Conservation (phyloP, 306 rosid species). For the Heteromeles arbutifolia region DNA sequence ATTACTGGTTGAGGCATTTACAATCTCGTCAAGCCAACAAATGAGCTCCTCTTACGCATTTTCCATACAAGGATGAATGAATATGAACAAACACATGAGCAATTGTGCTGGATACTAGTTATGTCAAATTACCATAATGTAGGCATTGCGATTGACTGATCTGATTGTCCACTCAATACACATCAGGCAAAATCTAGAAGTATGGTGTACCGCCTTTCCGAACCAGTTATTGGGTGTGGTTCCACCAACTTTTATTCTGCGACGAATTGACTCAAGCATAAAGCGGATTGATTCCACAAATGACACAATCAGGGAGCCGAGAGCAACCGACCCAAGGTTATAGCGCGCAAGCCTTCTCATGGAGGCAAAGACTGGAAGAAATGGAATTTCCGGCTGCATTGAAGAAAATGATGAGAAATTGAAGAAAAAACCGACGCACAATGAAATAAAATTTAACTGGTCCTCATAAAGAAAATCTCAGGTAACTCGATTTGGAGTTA, state of each 20-base stretch:
- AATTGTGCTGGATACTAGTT: neutral
- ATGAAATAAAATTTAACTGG: neutral
- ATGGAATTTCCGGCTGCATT: constrained; percentile 86
- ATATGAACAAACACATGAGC: neutral
- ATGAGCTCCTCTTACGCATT: neutral
- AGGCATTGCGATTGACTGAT: constrained; percentile 92
- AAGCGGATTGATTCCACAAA: constrained; percentile 87
- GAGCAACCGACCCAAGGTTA: constrained; percentile 85
- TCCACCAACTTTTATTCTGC: constrained; percentile 60
- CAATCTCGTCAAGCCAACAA: neutral
- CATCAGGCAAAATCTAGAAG: constrained; percentile 55
- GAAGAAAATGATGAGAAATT: constrained; percentile 5
- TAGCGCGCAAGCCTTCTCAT: constrained; percentile 76
- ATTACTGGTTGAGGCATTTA: neutral
- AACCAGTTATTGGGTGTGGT: constrained; percentile 48
- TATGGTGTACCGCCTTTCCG: constrained; percentile 52
- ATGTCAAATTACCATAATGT: constrained; percentile 66
- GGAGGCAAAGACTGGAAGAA: constrained; percentile 88
- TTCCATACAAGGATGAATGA: neutral
- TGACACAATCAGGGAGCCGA: constrained; percentile 82
- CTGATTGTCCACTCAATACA: constrained; percentile 85
- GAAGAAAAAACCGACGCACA: neutral
- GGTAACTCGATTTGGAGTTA: neutral
- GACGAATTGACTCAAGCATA: constrained; percentile 86
- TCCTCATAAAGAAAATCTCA: neutral